Evolutionary conservation across 2,329 filamentous ascomycete species (phyloP), one percentile per base, ranked within the genome.

Genomic region (Fusarium redolens): DNA sequence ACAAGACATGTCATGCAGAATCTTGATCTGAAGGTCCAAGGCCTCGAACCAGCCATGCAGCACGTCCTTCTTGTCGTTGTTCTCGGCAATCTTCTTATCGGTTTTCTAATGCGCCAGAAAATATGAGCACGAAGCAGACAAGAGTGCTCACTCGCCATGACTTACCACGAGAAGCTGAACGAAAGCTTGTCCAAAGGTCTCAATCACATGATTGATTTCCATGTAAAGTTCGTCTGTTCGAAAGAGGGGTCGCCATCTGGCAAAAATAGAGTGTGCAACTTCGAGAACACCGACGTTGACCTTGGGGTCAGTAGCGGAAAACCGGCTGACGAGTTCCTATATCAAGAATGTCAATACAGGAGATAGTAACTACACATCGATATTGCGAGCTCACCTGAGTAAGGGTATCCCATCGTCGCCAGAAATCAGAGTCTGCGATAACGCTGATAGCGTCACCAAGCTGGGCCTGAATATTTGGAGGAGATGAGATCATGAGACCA

Each of bases 351-450:
- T 74, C 33, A 79, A 52, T n/a, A 33, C 31, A 28, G 61, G 20
- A 17, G 12, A n/a, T 12, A 33, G 11, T 3, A n/a, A 30, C 13
- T 30, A 11, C 14, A 20, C 17, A n/a, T 25, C n/a, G 28, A 6
- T 22, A 30, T 22, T 20, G 31, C 41, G 7, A 43, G 79, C 87
- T 73, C 82, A 93, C 92, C 85, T 93, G 90, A 33, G 97, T 95
- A 68, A 99, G 87, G n/a, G 95, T 97, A 79, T 98, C 93, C 96
- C 96, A 99, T 78, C 93, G 89, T 82, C 93, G 88, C 92, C 93
- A 99, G 83, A 99, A 99, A 82, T 99, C 96, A 75, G 95, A 98
- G 83, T 98, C 96, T 68, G 96, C 96, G 78, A 99, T 98, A 77
- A 97, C 91, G 83, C 96, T 98, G 82, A 98, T 97, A 71, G 96